phyloP scores from a whole-genome alignment of 345 rosid genomes.

The Arabidopsis arenosa region DNA sequence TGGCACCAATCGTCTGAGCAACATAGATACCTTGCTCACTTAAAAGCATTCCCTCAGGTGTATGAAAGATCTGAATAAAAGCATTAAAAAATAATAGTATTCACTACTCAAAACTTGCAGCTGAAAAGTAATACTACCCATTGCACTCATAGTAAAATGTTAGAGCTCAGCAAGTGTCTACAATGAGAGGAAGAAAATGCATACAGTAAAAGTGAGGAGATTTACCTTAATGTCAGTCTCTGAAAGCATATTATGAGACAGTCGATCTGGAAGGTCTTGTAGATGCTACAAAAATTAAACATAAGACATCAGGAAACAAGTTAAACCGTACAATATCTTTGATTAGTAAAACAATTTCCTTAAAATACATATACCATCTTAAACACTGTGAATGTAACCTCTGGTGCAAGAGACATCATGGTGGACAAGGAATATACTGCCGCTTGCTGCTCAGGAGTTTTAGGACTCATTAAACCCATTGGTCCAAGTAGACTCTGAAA shows the following conservation, averaged over 20 bases:
- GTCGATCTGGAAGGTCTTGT: conserved; percentile 68
- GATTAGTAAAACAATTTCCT: conserved; percentile 2
- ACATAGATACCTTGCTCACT: conserved; percentile 88
- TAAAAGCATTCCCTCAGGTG: conserved; percentile 92
- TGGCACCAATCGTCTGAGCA: conserved; percentile 71
- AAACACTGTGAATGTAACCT: conserved; percentile 69
- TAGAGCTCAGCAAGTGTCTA: conserved; percentile 7
- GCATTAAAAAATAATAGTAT: conserved; percentile 1
- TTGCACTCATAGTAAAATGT: conserved; percentile 17
- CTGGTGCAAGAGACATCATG: conserved; percentile 79
- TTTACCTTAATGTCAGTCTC: conserved; percentile 76
- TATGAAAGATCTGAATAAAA: conserved; percentile 67
- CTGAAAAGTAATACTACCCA: conserved; percentile 5
- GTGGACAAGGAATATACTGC: conserved; percentile 74
- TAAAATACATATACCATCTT: conserved; percentile 59
- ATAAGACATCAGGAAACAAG: conserved; percentile 33
- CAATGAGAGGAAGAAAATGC: conserved; percentile 3
- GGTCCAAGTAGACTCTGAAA: conserved; percentile 74
- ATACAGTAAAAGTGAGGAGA: conserved; percentile 28
- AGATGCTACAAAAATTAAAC: conserved; percentile 59
- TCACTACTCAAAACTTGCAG: conserved; percentile 24
- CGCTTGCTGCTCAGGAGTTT: conserved; percentile 67
- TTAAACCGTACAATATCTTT: conserved; percentile 13
- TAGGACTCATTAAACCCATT: conserved; percentile 79
- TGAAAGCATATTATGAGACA: conserved; percentile 80